Base-by-base conservation (phyloP, 495 filamentous ascomycete species). In the Talaromyces thailandensis region DNA sequence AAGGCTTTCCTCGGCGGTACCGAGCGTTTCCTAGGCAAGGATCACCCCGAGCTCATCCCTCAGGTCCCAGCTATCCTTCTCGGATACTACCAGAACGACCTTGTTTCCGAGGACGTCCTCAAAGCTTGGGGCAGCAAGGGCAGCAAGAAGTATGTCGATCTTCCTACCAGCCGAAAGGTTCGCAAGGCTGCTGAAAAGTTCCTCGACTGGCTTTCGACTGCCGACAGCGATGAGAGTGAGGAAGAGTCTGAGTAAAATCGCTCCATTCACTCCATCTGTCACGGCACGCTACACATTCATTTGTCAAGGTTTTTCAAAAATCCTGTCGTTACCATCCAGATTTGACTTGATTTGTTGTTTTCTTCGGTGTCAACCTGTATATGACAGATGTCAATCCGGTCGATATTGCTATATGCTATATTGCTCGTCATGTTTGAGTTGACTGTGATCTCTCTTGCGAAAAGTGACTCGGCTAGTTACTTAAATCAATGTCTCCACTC, bases 1-100 rank as follows among this genome's bases (percentile, higher is more conserved):
- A 96, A 94, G 83, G 93, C 94, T 58, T 87, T 98, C 74, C 86
- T 98, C n/a, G 95, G 95, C 68, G 94, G 94, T 63, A 92, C 89
- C 35, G 94, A 98, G 76, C 92, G 93, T 63, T 93, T 97, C 66
- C 82, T 98, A 57, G 85, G 90, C 73, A 88, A 88, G 68, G 88
- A 95, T 35, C 84, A 88, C 68, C 86, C 91, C 1, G 85, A 92
- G 53, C 84, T 96, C 68, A 82, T 90, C 61, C 75, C 85, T 32
- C 83, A 91, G 75, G 81, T 97, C 35, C 88, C 91, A 40, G 89
- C 88, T 71, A 91, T 98, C 66, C 82, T 98, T 62, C 81, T 94
- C 68, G 81, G 84, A 66, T 89, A 90, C 79, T 98, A 96, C 73
- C 81, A 96, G 76, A 79, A 91, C 63, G 93, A 98, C 62, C 82